Conservation (phyloP, 345 rosid species). For the Hirschfeldia incana region DNA sequence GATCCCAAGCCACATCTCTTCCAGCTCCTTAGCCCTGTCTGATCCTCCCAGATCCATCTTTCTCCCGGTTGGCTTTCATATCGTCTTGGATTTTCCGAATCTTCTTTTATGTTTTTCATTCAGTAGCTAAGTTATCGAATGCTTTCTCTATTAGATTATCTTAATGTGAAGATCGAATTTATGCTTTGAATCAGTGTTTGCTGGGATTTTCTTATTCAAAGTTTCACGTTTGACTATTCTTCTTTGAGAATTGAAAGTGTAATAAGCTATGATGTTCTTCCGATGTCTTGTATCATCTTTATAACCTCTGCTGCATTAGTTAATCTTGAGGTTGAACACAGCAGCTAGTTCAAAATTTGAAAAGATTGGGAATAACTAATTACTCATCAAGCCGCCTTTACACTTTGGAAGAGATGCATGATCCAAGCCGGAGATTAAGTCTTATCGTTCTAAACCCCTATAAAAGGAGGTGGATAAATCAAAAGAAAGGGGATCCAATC, state of each 20-base stretch:
- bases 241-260: constrained; percentile 3
- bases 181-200: neutral
- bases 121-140: constrained; percentile 4
- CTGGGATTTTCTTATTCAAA: neutral
- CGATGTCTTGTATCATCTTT: constrained; percentile 55
- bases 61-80: too few species aligned
- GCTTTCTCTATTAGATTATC: neutral
- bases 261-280: constrained; percentile 15
- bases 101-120: constrained; percentile 10
- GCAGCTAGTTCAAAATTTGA: too few species aligned
- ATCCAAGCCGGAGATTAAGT: too few species aligned
- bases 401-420: too few species aligned
- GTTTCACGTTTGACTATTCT: neutral
- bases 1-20: constrained; percentile 87
- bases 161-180: constrained; percentile 22
- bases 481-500: too few species aligned
- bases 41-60: constrained; percentile 11
- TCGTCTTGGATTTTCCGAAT: constrained; percentile 16
- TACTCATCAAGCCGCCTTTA: too few species aligned
- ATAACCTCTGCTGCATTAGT: constrained; percentile 53
- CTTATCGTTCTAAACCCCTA: too few species aligned
- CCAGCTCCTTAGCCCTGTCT: constrained; percentile 88
- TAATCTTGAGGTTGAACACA: too few species aligned
- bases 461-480: too few species aligned
- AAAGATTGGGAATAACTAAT: too few species aligned